Conservation (phyloP, 352 stramenopile species). For the Pythium dissotocum region DNA sequence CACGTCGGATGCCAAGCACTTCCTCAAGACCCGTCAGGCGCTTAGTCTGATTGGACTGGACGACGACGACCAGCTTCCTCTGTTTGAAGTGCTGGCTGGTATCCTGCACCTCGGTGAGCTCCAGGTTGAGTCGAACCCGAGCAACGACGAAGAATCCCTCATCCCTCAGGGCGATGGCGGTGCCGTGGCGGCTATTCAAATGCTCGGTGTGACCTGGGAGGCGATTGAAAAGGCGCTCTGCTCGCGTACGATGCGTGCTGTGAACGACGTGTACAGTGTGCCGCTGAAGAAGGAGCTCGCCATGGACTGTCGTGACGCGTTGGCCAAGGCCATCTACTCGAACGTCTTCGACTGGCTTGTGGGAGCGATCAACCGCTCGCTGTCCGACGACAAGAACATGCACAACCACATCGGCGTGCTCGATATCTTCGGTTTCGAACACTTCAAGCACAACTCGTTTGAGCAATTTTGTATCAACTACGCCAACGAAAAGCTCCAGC, state of each 20-base stretch:
- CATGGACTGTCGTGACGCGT: conserved; percentile 84
- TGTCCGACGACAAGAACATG: conserved; percentile 79
- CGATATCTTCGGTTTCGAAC: conserved; percentile 99
- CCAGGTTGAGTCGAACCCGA: conserved; percentile 63
- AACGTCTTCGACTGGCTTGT: conserved; percentile 94
- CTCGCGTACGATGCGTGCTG: conserved; percentile 83
- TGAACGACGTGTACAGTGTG: conserved; percentile 55
- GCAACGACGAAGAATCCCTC: conserved; percentile 79
- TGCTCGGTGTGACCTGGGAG: conserved; percentile 91
- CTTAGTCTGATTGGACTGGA: conserved; percentile 83
- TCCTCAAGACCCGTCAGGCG: conserved; percentile 73
- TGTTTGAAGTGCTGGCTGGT: conserved; percentile 93
- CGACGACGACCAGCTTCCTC: conserved; percentile 79
- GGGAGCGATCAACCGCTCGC: conserved; percentile 88
- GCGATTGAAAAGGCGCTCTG: conserved; percentile 92
- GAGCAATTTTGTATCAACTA: conserved; percentile 88
- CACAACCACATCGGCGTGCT: conserved; percentile 93
- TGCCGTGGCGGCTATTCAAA: conserved; percentile 55
- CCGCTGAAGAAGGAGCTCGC: conserved; percentile 62
- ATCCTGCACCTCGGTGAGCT: conserved; percentile 96
- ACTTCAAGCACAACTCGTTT: conserved; percentile 95
- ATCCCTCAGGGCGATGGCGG: conserved; percentile 50
- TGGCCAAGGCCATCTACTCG: conserved; percentile 94
- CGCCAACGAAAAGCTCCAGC: conserved; percentile 81
- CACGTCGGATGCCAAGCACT: conserved; percentile 77